Percentiles rank a stretch among this genome's conserved stretches.
Conservation (phyloP, 2,329 filamentous ascomycete genomes). For the Chrysosporium queenslandicum region DNA sequence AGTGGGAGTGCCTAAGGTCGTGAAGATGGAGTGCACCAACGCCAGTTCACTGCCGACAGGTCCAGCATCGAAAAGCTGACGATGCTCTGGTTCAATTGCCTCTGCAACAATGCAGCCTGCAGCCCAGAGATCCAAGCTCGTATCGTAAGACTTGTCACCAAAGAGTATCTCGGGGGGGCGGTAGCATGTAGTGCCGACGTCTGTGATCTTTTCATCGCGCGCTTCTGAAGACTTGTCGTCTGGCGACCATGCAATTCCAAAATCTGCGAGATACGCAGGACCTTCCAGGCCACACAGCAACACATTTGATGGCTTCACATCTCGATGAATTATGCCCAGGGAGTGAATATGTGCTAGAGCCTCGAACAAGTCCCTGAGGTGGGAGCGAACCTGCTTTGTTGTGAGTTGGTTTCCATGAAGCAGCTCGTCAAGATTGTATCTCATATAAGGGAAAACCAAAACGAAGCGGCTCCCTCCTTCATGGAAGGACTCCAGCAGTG, state of each 20-base stretch:
- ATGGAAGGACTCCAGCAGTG: constrained; percentile 60
- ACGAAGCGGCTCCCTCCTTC: constrained; percentile 63
- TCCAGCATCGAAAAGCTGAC: constrained; percentile 71
- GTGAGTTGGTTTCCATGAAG: constrained; percentile 43
- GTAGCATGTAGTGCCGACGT: constrained; percentile 88
- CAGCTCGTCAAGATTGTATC: constrained; percentile 59
- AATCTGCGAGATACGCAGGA: constrained; percentile 74
- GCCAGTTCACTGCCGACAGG: constrained; percentile 87
- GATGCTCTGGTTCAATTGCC: constrained; percentile 46
- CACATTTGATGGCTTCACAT: constrained; percentile 88
- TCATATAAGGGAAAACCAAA: constrained; percentile 76
- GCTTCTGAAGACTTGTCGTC: constrained; percentile 51
- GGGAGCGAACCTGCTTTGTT: constrained; percentile 33
- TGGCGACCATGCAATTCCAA: constrained; percentile 81
- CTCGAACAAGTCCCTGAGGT: constrained; percentile 59
- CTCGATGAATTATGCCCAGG: constrained; percentile 75
- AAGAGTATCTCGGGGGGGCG: constrained; percentile 85
- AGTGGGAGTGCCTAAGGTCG: constrained; percentile 78
- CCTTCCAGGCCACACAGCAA: constrained; percentile 58
- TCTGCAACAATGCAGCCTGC: constrained; percentile 77
- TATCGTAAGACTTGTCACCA: constrained; percentile 62
- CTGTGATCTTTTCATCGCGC: constrained; percentile 63
- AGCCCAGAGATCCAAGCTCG: constrained; percentile 78
- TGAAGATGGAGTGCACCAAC: constrained; percentile 84
- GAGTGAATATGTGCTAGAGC: constrained; percentile 63